Conservation (phyloP, 176 grass and related monocot genomes). For the Eragrostis curvula region DNA sequence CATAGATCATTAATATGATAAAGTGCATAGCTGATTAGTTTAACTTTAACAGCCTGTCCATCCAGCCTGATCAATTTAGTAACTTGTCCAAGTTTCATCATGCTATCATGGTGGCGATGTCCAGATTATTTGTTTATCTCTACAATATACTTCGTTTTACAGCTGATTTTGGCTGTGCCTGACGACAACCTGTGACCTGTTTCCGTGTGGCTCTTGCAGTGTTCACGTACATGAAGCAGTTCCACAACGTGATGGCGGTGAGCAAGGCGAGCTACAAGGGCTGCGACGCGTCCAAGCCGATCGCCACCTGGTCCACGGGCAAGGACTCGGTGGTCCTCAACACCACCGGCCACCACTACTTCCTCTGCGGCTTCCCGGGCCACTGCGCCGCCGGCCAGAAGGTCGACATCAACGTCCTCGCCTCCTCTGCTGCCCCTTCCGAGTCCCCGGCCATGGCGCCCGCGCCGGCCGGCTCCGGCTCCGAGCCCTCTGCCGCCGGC, state of each 20-base stretch:
- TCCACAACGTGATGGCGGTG: conserved; percentile 88
- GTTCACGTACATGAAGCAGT: conserved; percentile 83
- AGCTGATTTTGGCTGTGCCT: not conserved
- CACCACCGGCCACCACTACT: conserved; percentile 72
- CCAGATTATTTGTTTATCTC: not conserved
- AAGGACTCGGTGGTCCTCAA: conserved; percentile 81
- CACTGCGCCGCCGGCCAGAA: conserved; percentile 81
- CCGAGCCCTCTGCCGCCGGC: not conserved
- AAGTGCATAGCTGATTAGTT: not conserved
- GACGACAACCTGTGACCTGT: not conserved
- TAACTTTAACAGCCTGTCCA: conserved; percentile 8
- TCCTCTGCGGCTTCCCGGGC: conserved; percentile 75
- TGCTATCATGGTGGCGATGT: not conserved
- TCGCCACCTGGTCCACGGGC: conserved; percentile 65
- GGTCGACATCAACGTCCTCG: conserved; percentile 61
- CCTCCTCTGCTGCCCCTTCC: conserved; percentile 70
- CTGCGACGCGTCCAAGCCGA: conserved; percentile 58
- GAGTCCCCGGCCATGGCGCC: conserved; percentile 41
- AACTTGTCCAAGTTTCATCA: not conserved
- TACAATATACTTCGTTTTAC: not conserved
- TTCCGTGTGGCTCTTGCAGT: conserved; percentile 36
- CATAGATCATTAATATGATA: conserved; percentile 5
- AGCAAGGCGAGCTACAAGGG: conserved; percentile 70
- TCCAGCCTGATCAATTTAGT: not conserved
- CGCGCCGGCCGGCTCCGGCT: conserved; percentile 2